phyloP scores from a whole-genome alignment of 345 rosid genomes.

The Lagerstroemia speciosa region DNA sequence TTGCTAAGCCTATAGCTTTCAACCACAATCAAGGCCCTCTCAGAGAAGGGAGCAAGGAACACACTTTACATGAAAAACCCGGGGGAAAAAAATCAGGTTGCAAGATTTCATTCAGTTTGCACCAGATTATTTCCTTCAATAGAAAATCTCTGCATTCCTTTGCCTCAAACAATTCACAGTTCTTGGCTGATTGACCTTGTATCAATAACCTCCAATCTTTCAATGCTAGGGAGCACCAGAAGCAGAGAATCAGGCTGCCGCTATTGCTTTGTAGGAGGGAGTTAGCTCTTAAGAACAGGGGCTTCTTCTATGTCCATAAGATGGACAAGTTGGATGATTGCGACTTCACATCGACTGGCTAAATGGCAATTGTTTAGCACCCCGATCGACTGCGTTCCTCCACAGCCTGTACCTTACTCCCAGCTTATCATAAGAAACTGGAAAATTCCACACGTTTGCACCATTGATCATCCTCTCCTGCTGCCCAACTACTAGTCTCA shows the following conservation, averaged over 20 bases:
- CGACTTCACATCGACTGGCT: constrained; percentile 15
- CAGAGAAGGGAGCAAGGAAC: not conserved
- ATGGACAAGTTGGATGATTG: not conserved
- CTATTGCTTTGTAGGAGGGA: not conserved
- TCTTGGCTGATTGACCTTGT: not conserved
- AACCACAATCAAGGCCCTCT: not conserved
- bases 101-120: not conserved
- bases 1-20: not conserved
- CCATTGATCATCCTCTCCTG: constrained; percentile 91
- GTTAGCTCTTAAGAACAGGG: constrained; percentile 1
- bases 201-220: not conserved
- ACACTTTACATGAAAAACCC: not conserved
- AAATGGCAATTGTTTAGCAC: constrained; percentile 60
- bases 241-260: not conserved
- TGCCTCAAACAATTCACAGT: not conserved
- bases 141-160: not conserved
- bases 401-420: constrained; percentile 91
- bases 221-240: not conserved
- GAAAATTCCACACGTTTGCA: constrained; percentile 82
- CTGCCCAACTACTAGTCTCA: constrained; percentile 79
- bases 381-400: constrained; percentile 69
- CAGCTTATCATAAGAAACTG: constrained; percentile 85
- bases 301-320: not conserved
- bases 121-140: not conserved
- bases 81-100: not conserved